phyloP scores from a whole-genome alignment of 2,329 filamentous ascomycete genomes.

The Cladosporium sp. region DNA sequence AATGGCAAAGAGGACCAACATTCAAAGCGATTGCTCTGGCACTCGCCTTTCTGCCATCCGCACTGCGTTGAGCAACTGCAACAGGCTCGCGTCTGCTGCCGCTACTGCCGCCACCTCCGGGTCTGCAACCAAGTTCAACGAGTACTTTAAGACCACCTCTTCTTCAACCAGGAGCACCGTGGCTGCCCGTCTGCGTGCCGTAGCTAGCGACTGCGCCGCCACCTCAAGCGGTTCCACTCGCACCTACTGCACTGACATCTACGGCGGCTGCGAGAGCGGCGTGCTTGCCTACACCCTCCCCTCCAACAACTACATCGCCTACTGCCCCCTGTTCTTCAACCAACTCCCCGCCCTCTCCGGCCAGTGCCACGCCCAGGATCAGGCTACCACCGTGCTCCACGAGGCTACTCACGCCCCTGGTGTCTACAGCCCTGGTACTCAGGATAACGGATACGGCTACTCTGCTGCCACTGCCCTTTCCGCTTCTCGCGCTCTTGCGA shows the following conservation, averaged over 20 bases:
- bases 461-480: constrained; percentile 42
- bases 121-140: constrained; percentile 16
- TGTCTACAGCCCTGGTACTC: constrained; percentile 43
- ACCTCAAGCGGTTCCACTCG: constrained; percentile 44
- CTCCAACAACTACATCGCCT: constrained; percentile 47
- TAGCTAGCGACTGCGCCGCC: constrained; percentile 53
- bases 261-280: constrained; percentile 46
- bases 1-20: constrained; percentile 46
- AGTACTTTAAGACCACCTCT: constrained; percentile 56
- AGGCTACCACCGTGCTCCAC: constrained; percentile 60
- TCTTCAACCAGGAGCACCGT: constrained; percentile 45
- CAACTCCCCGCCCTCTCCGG: constrained; percentile 46
- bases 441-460: constrained; percentile 58
- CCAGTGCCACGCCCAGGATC: constrained; percentile 60
- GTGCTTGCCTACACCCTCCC: constrained; percentile 58
- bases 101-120: constrained; percentile 49
- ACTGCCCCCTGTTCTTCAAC: constrained; percentile 58
- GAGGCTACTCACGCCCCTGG: constrained; percentile 59
- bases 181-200: constrained; percentile 46
- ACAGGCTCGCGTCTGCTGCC: constrained; percentile 49
- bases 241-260: constrained; percentile 58
- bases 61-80: constrained; percentile 52
- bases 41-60: constrained; percentile 40
- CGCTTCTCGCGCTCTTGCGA: constrained; percentile 50
- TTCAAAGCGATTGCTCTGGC: constrained; percentile 48